Percentiles rank a stretch among this genome's conserved stretches.
Conservation (phyloP, 768 basidiomycete genomes). For the Obba rivulosa region DNA sequence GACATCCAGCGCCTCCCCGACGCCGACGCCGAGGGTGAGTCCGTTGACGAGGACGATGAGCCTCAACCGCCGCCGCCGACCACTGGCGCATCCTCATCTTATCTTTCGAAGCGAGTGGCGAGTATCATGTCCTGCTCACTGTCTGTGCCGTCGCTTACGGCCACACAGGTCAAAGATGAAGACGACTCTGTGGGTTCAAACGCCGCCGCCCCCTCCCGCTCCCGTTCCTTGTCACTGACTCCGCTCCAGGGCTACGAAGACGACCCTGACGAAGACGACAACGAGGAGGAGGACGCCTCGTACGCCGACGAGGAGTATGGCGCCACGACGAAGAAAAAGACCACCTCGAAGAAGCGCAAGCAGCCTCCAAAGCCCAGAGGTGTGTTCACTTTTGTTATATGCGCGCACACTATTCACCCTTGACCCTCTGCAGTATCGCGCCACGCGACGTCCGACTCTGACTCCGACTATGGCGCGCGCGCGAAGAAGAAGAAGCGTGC, state of each 20-base stretch:
- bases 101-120: slow-evolving; percentile 24
- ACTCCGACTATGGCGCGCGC: slow-evolving; percentile 82
- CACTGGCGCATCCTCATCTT: slow-evolving; percentile 34
- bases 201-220: too few relatives aligned
- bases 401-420: slow-evolving; percentile 13
- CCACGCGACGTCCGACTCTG: slow-evolving; percentile 67
- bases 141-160: slow-evolving; percentile 11
- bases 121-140: slow-evolving; percentile 11
- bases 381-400: slow-evolving; percentile 24
- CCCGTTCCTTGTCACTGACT: slow-evolving; percentile 1
- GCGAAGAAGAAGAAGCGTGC: slow-evolving; percentile 64
- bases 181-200: slow-evolving; percentile 46
- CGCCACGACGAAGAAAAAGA: slow-evolving; percentile 56
- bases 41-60: slow-evolving; percentile 60
- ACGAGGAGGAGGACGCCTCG: slow-evolving; percentile 67
- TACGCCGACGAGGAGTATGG: slow-evolving; percentile 76
- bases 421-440: slow-evolving; percentile 34
- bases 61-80: slow-evolving; percentile 32
- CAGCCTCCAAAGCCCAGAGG: slow-evolving; percentile 61
- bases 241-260: slow-evolving; percentile 52
- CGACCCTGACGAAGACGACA: slow-evolving; percentile 44
- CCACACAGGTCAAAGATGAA: slow-evolving; percentile 26
- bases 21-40: slow-evolving; percentile 53
- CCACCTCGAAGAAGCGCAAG: slow-evolving; percentile 62
- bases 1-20: slow-evolving; percentile 28